phyloP scores from a whole-genome alignment of 805 yeast genomes.

The Cyberlindnera misumaiensis region DNA sequence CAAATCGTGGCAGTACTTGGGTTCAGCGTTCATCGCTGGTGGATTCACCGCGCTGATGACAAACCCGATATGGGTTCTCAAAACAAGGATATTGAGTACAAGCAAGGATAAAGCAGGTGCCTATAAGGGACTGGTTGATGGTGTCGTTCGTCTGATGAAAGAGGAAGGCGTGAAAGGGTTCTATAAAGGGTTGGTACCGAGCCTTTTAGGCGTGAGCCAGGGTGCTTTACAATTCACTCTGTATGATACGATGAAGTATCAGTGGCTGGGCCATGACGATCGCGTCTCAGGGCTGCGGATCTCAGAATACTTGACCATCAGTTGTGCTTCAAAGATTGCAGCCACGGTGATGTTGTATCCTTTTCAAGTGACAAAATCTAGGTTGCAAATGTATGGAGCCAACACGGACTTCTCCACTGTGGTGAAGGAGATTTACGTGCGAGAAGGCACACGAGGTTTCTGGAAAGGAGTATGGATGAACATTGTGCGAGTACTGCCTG shows the following conservation, averaged over 20 bases:
- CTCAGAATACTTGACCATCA: slow-evolving; percentile 54
- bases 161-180: slow-evolving; percentile 57
- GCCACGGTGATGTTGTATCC: slow-evolving; percentile 75
- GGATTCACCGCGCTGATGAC: slow-evolving; percentile 67
- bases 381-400: slow-evolving; percentile 53
- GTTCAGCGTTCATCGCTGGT: slow-evolving; percentile 67
- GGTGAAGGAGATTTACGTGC: slow-evolving; percentile 31
- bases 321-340: slow-evolving; percentile 61
- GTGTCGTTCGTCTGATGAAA: slow-evolving; percentile 38
- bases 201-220: slow-evolving; percentile 78
- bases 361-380: slow-evolving; percentile 70
- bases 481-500: slow-evolving; percentile 78
- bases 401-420: slow-evolving; percentile 27
- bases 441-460: slow-evolving; percentile 60
- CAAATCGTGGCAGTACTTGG: slow-evolving; percentile 39
- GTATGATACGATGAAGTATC: slow-evolving; percentile 68
- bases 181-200: slow-evolving; percentile 70
- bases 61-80: slow-evolving; percentile 93
- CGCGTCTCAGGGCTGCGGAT: slow-evolving; percentile 32
- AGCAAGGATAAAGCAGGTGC: slow-evolving; percentile 39
- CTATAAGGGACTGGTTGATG: slow-evolving; percentile 52
- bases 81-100: slow-evolving; percentile 59
- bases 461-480: slow-evolving; percentile 83
- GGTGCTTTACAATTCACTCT: slow-evolving; percentile 84
- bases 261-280: slow-evolving; percentile 19